These are phyloP conservation scores for Meyerozyma carpophila DNA, from an alignment of 1,139 yeast species.

Conservation along the genomic window DNA sequence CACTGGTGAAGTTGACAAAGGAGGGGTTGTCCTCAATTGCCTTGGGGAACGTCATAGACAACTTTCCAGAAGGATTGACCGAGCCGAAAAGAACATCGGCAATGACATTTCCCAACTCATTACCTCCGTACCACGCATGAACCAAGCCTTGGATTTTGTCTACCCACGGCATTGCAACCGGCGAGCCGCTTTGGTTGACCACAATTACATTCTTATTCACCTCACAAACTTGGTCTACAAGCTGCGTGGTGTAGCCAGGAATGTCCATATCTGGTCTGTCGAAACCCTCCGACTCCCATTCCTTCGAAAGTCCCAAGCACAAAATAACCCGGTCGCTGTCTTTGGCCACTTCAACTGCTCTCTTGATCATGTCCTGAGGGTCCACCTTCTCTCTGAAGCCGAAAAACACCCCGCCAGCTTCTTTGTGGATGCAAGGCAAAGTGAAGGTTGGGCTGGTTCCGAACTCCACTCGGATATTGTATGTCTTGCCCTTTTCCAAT, in stretches of 20 bases:
- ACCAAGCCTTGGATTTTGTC: constrained; percentile 41
- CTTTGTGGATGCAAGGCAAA: constrained; percentile 16
- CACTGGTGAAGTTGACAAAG: constrained; percentile 25
- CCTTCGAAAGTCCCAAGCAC: constrained; percentile 41
- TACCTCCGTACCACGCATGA: constrained; percentile 45
- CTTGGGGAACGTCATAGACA: constrained; percentile 40
- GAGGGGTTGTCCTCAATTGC: constrained; percentile 40
- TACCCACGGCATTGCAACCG: constrained; percentile 57
- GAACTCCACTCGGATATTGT: constrained; percentile 43
- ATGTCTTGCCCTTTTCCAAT: constrained; percentile 37
- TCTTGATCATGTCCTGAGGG: constrained; percentile 24
- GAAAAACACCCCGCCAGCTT: constrained; percentile 29
- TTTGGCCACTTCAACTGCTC: constrained; percentile 40
- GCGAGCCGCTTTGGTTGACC: constrained; percentile 60
- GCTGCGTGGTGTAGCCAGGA: constrained; percentile 45
- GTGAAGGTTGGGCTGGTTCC: constrained; percentile 47
- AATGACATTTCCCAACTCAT: constrained; percentile 22
- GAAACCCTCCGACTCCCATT: constrained; percentile 47
- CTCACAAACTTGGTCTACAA: constrained; percentile 36
- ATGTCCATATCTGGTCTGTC: constrained; percentile 36
- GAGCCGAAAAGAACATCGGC: constrained; percentile 19
- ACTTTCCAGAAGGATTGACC: constrained; percentile 22
- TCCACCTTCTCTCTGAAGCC: constrained; percentile 21
- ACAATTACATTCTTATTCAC: constrained; percentile 29
- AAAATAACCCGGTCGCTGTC: constrained; percentile 38